Evolutionary conservation across 2,329 filamentous ascomycete genomes (phyloP).

Genomic region (Fusarium anguioides): DNA sequence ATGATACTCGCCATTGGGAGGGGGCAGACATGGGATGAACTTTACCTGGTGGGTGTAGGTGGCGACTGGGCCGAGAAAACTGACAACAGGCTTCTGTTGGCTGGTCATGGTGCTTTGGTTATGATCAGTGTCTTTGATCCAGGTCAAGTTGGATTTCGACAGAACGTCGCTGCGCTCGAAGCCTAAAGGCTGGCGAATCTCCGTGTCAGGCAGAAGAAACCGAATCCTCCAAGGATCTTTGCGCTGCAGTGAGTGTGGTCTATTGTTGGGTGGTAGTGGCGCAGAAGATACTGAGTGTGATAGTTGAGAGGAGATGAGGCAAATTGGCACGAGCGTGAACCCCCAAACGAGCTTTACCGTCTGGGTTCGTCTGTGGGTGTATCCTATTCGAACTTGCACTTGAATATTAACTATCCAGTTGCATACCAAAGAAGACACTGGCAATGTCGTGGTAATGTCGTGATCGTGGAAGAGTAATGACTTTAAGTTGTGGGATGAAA

Average conservation of each 20-base stretch:
- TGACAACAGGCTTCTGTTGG: conserved; percentile 55
- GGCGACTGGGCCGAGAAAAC: conserved; percentile 61
- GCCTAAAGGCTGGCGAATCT: neutral
- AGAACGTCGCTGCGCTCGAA: neutral
- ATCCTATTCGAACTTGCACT: neutral
- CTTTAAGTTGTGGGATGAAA: conserved; percentile 40
- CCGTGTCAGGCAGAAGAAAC: neutral
- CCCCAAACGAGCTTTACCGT: neutral
- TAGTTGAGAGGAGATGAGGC: conserved; percentile 10
- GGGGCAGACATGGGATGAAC: conserved; percentile 16
- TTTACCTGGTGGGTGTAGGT: conserved; percentile 64
- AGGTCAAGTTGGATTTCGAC: neutral
- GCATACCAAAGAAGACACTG: conserved; percentile 27
- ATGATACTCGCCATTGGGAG: conserved; percentile 29
- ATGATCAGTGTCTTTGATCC: conserved; percentile 16
- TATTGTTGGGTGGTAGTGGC: neutral
- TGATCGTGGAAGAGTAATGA: conserved; percentile 41
- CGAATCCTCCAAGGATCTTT: neutral
- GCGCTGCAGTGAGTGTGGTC: conserved; percentile 17
- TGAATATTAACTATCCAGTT: conserved; percentile 25
- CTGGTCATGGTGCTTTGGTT: conserved; percentile 43
- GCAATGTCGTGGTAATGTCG: conserved; percentile 45
- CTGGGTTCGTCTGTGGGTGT: conserved; percentile 2
- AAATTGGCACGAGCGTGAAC: conserved; percentile 10
- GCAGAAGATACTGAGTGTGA: conserved; percentile 1